Base-by-base conservation (phyloP, 371 early-diverging fungal genomes). In the Mycotypha africana region DNA sequence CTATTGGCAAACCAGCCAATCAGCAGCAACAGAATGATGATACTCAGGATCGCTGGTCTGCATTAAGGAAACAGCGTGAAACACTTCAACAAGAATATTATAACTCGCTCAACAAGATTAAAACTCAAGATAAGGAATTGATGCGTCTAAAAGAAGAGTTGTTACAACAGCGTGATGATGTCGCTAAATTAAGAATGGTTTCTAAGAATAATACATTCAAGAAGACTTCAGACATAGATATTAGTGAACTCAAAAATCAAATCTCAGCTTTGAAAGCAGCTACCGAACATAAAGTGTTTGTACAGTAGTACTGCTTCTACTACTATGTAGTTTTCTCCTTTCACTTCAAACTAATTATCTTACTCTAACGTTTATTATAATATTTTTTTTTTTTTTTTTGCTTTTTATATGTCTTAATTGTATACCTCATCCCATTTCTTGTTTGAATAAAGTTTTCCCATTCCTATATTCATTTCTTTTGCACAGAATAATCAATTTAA, bases 81-180 rank as follows among this genome's bases (percentile, higher is more conserved):
- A 47, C 61, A 15, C 53, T 78, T 17, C 74, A 79, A 25, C 51
- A 57, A 17, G 63, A 76, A 28, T 70, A 67, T 17, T 65, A 74
- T 16, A 59, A 51, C 34, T 53, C 70, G 6, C 43, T 65, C 16
- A 74, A 78, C 40, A 76, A 78, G 58, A 65, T 82, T 44, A 64
- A 74, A 31, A 65, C 72, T 19, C 73, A 84, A 47, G 86, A 86
- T 30, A 75, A 74, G 14, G 76, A 82, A 37, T 74, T 87, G 35
- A 51, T 67, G 33, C 58, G 62, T 12, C 71, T 86, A 21, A 74
- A 76, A 25, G 79, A 68, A 24, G 84, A 86, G 46, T 62, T 88
- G 38, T 49, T 70, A 12, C 70, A 72, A 45, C 76, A 79, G 50
- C 79, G 83, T 48, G 85, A 88, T 23, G 88, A 88, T 65, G 80